A percentile compares a stretch with the other conserved stretches of the same genome.
phyloP scores from a whole-genome alignment of 306 rosid genomes.

The Rubus parviflorus region DNA sequence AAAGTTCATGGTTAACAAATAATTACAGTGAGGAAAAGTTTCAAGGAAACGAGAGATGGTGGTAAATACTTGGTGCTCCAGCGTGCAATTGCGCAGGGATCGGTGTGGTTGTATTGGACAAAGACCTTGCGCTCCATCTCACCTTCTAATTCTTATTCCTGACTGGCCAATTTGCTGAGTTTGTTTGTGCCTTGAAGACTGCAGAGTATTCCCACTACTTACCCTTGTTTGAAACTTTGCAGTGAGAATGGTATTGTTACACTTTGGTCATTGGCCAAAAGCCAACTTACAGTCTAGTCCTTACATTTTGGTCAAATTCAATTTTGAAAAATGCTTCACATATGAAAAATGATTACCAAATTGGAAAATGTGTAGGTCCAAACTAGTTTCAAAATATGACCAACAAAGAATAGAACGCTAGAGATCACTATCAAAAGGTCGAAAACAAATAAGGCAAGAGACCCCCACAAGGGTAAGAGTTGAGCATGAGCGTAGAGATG shows the following conservation, averaged over 20 bases:
- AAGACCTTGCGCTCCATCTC: constrained; percentile 27
- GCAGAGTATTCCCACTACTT: background rate
- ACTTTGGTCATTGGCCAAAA: background rate
- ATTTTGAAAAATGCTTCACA: too few relatives aligned
- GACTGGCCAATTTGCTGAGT: constrained; percentile 3
- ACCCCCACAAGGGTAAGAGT: too few relatives aligned
- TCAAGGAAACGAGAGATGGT: background rate
- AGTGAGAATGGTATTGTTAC: too few relatives aligned
- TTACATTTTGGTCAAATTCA: too few relatives aligned
- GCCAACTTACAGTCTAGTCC: background rate
- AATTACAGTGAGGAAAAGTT: background rate
- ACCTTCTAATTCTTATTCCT: constrained; percentile 30
- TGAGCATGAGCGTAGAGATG: too few relatives aligned
- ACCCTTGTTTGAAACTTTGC: background rate
- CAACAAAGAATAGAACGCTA: too few relatives aligned
- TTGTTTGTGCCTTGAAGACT: background rate
- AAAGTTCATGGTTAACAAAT: constrained; percentile 7
- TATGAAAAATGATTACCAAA: too few relatives aligned
- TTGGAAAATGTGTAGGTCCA: too few relatives aligned
- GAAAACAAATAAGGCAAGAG: too few relatives aligned
- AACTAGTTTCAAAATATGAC: too few relatives aligned
- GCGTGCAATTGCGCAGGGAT: constrained; percentile 57
- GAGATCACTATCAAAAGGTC: too few relatives aligned
- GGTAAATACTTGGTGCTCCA: constrained; percentile 68
- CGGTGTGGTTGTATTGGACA: constrained; percentile 67